Conservation (phyloP, 768 basidiomycete species). For the Hypholoma fasciculare region DNA sequence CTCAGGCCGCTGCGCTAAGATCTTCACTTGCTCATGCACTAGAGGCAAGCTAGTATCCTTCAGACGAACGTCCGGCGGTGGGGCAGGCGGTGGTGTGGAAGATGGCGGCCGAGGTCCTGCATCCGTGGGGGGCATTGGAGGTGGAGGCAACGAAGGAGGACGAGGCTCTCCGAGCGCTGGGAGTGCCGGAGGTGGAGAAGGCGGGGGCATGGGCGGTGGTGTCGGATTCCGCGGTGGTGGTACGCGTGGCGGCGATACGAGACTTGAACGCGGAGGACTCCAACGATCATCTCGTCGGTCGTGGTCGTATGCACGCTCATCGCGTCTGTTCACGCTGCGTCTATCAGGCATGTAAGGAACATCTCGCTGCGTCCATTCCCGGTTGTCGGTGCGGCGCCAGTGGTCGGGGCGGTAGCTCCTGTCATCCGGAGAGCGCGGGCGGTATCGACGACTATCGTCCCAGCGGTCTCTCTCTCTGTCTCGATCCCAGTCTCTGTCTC, state of each 20-base stretch:
- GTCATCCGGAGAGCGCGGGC: constrained; percentile 11
- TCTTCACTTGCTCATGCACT: constrained; percentile 39
- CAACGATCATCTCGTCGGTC: constrained; percentile 17
- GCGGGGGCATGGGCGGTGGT: constrained; percentile 30
- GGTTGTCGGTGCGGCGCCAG: constrained; percentile 28
- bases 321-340: constrained; percentile 13
- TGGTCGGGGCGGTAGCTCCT: constrained; percentile 25
- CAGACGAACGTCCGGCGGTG: constrained; percentile 27
- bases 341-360: constrained; percentile 11
- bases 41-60: constrained; percentile 32
- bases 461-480: constrained; percentile 19
- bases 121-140: constrained; percentile 16
- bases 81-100: constrained; percentile 27
- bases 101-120: constrained; percentile 26
- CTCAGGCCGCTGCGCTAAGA: constrained; percentile 44
- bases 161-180: constrained; percentile 11
- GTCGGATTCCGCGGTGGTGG: constrained; percentile 17
- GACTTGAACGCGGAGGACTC: constrained; percentile 12
- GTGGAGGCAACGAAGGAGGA: constrained; percentile 3
- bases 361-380: constrained; percentile 36
- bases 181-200: constrained; percentile 1
- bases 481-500: constrained; percentile 1
- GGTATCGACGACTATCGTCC: constrained; percentile 22
- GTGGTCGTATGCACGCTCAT: constrained; percentile 22
- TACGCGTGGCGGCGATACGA: constrained; percentile 13